These are phyloP conservation scores for Trypethelium eluteriae DNA, from an alignment of 495 filamentous ascomycete species.

Conservation along the genomic window DNA sequence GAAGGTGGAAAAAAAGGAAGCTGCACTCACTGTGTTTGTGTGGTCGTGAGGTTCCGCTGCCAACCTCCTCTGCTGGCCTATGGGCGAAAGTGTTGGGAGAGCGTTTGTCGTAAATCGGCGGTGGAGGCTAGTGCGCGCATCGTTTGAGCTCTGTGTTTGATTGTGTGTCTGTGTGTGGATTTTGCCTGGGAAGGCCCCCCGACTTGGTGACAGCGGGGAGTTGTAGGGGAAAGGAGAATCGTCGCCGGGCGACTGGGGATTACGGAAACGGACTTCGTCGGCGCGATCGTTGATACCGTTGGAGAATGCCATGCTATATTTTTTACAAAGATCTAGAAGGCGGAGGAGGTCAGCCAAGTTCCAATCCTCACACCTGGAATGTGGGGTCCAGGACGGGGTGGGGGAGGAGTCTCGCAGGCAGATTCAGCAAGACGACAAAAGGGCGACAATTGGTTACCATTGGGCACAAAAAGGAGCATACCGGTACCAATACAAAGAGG, in stretches of 20 bases:
- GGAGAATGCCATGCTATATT: slow-evolving; percentile 48
- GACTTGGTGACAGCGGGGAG: slow-evolving; percentile 43
- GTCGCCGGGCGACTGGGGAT: slow-evolving; percentile 62
- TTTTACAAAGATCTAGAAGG: neutral
- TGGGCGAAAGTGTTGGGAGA: slow-evolving; percentile 67
- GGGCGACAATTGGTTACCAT: neutral
- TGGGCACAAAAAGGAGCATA: neutral
- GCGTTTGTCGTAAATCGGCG: slow-evolving; percentile 91
- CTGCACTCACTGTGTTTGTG: neutral
- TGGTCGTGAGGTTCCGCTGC: slow-evolving; percentile 51
- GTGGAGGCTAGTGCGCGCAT: slow-evolving; percentile 65
- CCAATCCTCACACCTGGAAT: neutral
- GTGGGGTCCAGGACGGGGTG: slow-evolving; percentile 1
- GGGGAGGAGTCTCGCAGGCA: neutral
- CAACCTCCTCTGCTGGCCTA: slow-evolving; percentile 53
- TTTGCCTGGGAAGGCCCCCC: slow-evolving; percentile 13
- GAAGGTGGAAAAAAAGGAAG: slow-evolving; percentile 35
- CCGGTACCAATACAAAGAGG: slow-evolving; percentile 5
- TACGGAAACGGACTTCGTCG: slow-evolving; percentile 71
- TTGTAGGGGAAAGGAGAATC: slow-evolving; percentile 65
- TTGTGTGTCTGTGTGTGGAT: slow-evolving; percentile 24
- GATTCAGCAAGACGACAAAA: neutral
- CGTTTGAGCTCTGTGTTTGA: slow-evolving; percentile 34
- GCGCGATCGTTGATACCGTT: slow-evolving; percentile 57
- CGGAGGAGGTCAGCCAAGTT: neutral